Evolutionary conservation across 805 yeast genomes (phyloP), one percentile per base, ranked within the genome.

Genomic region (Candida michaelii): DNA sequence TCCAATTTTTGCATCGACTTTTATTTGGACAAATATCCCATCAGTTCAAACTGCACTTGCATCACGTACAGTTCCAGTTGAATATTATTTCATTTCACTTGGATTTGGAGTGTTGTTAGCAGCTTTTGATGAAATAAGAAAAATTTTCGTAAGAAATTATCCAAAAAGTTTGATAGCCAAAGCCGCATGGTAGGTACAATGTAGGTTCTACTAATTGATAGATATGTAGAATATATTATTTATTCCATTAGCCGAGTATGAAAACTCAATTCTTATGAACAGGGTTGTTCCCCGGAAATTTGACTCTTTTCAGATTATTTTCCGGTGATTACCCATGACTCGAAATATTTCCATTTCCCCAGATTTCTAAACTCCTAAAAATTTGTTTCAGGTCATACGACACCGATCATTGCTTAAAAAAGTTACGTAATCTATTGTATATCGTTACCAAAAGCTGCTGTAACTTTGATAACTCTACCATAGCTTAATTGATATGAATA

Each of bases 71-170:
- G 69, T 73, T 18, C 77, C 76, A 6, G 73, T 64, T n/a, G 69
- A 71, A 47, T 69, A 66, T 52, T 74, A 65, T 50, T 69, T 75
- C 47, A 65, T 73, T 33, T 72, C 79, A 1, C 29, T 73, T 35
- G 76, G 73, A 0, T 67, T 75, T 50, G 79, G 77, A 13, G 25
- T 54, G 2, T 53, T 64, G n/a, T 62, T 74, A 7, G 45, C 73
- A 32, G 32, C 51, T 4, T 62, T 60, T 45, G 80, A 75, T 47
- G 80, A 75, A 51, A 18, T 58, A 19, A 59, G 79, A 48, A 74
- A 74, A 49, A 47, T 53, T 13, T 9, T 45, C 8, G 60, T 56
- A 9, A 60, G 79, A 50, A 60, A 49, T 34, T 56, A 60, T 44
- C 78, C 79, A 12, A 53, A 55, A 4, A 48, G 70, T 2, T 25